Conservation (phyloP, 2,329 filamentous ascomycete species). For the Neofusicoccum kwambonambiense region DNA sequence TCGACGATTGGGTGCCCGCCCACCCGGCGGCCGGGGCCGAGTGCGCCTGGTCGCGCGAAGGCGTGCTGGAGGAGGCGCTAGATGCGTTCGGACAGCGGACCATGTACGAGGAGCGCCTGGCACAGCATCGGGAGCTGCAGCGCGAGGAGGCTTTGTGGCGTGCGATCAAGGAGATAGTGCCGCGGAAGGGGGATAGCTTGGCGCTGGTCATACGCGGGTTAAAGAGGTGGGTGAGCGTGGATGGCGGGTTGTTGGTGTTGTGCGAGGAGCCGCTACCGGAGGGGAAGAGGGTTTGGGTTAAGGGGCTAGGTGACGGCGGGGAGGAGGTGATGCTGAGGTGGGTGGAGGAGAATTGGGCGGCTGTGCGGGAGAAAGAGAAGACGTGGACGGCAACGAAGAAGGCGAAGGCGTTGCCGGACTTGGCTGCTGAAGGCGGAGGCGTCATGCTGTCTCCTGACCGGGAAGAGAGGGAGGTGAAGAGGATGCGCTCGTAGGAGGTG, state of each 20-base stretch:
- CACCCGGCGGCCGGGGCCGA: constrained; percentile 42
- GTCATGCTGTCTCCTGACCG: no score
- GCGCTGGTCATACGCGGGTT: constrained; percentile 29
- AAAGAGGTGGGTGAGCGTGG: constrained; percentile 36
- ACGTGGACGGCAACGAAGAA: neutral
- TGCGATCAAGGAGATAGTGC: constrained; percentile 42
- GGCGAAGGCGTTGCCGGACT: neutral
- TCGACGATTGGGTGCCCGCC: constrained; percentile 61
- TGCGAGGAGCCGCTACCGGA: constrained; percentile 18
- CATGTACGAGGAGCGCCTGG: constrained; percentile 47
- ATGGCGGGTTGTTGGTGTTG: constrained; percentile 25
- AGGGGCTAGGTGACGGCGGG: constrained; percentile 19
- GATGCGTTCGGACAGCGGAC: constrained; percentile 46
- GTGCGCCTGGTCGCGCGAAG: constrained; percentile 34
- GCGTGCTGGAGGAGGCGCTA: constrained; percentile 56
- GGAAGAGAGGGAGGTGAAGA: neutral
- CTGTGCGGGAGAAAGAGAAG: constrained; percentile 33
- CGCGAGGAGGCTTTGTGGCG: constrained; percentile 43
- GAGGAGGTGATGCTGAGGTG: constrained; percentile 24
- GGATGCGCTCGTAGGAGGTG: neutral
- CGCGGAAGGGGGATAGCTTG: constrained; percentile 27
- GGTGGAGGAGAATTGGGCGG: constrained; percentile 32
- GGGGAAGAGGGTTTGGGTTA: constrained; percentile 26
- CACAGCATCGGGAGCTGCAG: constrained; percentile 37
- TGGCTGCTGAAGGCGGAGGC: no score